These are phyloP conservation scores for Lasiodiplodia citricola DNA, from an alignment of 2,329 filamentous ascomycete genomes.

Conservation along the genomic window DNA sequence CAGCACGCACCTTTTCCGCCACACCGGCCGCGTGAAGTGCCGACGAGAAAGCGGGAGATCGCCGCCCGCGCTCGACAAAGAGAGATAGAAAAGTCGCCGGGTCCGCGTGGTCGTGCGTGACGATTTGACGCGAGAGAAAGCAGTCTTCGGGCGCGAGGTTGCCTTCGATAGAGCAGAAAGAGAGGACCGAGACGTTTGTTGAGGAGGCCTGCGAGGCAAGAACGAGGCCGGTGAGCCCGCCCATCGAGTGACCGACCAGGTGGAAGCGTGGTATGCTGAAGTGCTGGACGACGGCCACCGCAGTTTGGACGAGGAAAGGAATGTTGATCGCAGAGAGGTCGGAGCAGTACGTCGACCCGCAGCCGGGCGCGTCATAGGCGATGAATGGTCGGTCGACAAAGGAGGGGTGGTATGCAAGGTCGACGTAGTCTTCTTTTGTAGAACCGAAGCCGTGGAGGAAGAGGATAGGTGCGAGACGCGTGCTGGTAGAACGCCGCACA, in stretches of 20 bases:
- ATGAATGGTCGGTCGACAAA: constrained; percentile 31
- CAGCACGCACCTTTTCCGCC: constrained; percentile 27
- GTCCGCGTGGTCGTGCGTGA: constrained; percentile 18
- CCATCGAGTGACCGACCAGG: constrained; percentile 39
- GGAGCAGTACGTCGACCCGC: constrained; percentile 30
- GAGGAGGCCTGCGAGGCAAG: constrained; percentile 28
- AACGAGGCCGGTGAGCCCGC: constrained; percentile 32
- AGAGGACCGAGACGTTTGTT: constrained; percentile 23
- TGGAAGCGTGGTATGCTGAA: constrained; percentile 30
- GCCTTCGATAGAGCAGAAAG: constrained; percentile 37
- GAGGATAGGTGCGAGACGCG: constrained; percentile 27
- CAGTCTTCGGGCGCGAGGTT: constrained; percentile 37
- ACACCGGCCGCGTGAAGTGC: constrained; percentile 21
- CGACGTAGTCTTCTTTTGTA: constrained; percentile 36
- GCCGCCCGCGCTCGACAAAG: constrained; percentile 29
- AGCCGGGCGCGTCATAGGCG: constrained; percentile 35
- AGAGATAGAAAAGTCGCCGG: constrained; percentile 5
- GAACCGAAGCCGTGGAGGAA: constrained; percentile 37
- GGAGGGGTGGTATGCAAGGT: constrained; percentile 30
- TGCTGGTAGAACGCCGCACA: neutral
- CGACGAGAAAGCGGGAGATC: neutral
- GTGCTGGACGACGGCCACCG: constrained; percentile 29
- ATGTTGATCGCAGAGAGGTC: constrained; percentile 30
- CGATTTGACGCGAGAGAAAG: constrained; percentile 35
- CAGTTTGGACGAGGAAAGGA: constrained; percentile 30